Base-by-base conservation (phyloP, 2,329 filamentous ascomycete species). In the Neurospora sp. region DNA sequence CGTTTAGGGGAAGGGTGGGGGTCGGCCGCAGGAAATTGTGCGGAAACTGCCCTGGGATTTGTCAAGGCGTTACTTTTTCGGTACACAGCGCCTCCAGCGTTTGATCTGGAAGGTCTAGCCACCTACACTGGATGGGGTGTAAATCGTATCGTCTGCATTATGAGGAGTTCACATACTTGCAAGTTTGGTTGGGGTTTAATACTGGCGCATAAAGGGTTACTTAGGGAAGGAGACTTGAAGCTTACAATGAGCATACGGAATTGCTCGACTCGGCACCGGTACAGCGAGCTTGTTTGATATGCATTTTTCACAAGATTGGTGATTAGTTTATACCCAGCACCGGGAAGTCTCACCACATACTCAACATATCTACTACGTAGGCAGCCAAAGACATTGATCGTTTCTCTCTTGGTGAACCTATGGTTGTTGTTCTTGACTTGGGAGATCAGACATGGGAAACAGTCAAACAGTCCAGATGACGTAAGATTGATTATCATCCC, bases 1-100 rank as follows among this genome's bases (percentile, higher is more conserved):
- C 66, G 91, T 94, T 73, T 92, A 62, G 52, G 10, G 28, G 28
- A 10, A n/a, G 15, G 23, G 4, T 12, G 15, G 23, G 15, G 23
- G 12, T 10, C 1, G 6, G 12, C 15, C 23, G 15, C 15, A 17
- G 6, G 12, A 62, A 15, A 62, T 33, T 5, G 12, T 36, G 4
- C 23, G 52, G 28, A 62, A 36, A 36, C 33, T n/a, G 6, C 52
- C 12, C 28, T 62, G 52, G 23, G 15, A 62, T 17, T 5, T 62
- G 12, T 28, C 28, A 62, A n/a, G 15, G 28, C 8, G 23, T 62
- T 33, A 36, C 52, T 17, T 62, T 36, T 62, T 36, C 52, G 52
- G 15, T n/a, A 62, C 23, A 62, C 12, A 28, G 6, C 23, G 52
- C 52, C 8, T 62, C 28, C 52, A 15, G 52, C 52, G 52, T n/a